Conservation (phyloP, 2,329 filamentous ascomycete genomes). For the Apiospora arundinis region DNA sequence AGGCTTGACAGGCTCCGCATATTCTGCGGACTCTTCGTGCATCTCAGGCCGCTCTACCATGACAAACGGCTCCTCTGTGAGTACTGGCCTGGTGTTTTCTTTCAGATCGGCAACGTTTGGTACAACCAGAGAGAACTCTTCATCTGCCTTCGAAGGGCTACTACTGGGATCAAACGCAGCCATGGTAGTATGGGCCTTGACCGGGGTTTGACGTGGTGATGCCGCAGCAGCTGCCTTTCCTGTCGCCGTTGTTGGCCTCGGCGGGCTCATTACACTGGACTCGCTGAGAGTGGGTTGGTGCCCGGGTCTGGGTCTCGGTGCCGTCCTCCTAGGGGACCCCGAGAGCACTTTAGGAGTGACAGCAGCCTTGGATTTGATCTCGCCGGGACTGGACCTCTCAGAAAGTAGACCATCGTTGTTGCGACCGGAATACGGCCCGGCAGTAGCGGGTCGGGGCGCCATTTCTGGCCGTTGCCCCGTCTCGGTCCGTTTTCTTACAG, state of each 20-base stretch:
- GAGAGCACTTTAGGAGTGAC: slow-evolving; percentile 58
- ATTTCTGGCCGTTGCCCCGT: slow-evolving; percentile 63
- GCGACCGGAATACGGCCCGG: slow-evolving; percentile 69
- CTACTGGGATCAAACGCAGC: slow-evolving; percentile 32
- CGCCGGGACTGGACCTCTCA: slow-evolving; percentile 54
- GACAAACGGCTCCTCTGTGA: slow-evolving; percentile 28
- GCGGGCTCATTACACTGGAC: slow-evolving; percentile 55
- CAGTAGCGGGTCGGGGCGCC: slow-evolving; percentile 65
- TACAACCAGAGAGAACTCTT: slow-evolving; percentile 52
- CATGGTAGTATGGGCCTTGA: slow-evolving; percentile 43
- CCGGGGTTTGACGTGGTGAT: slow-evolving; percentile 51
- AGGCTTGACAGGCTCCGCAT: slow-evolving; percentile 6
- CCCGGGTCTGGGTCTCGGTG: slow-evolving; percentile 52
- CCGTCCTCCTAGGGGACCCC: slow-evolving; percentile 59
- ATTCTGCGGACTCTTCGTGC: background rate
- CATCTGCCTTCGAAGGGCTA: slow-evolving; percentile 56
- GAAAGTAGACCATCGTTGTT: slow-evolving; percentile 51
- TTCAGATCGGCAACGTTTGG: background rate
- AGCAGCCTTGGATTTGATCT: slow-evolving; percentile 52
- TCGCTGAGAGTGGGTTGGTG: slow-evolving; percentile 59
- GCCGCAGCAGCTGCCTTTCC: slow-evolving; percentile 23
- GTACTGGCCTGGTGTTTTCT: slow-evolving; percentile 25
- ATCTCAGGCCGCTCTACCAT: background rate
- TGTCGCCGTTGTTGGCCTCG: slow-evolving; percentile 31
- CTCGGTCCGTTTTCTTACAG: slow-evolving; percentile 63